Evolutionary conservation across 2,329 filamentous ascomycete species (phyloP).

Genomic region (Rutstroemia sp.): DNA sequence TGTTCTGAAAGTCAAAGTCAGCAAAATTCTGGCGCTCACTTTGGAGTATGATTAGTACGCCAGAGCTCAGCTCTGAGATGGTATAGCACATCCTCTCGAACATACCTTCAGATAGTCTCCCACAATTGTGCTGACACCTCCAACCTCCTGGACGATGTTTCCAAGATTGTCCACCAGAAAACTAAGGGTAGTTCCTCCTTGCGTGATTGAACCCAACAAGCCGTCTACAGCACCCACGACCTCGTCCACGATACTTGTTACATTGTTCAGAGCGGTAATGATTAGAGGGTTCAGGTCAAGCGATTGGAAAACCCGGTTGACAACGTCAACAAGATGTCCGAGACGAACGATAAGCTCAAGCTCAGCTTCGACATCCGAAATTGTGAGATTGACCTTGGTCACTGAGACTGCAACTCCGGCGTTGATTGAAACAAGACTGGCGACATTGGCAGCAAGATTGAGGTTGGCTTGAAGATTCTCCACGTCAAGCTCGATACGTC

Average conservation of each 20-base stretch:
- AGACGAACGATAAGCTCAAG: constrained; percentile 53
- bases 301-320: constrained; percentile 51
- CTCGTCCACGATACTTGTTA: too few species aligned
- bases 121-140: constrained; percentile 45
- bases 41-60: too few species aligned
- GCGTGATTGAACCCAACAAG: too few species aligned
- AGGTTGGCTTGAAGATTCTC: constrained; percentile 51
- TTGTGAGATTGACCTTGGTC: constrained; percentile 51
- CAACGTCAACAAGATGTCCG: constrained; percentile 52
- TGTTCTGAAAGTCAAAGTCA: constrained; percentile 33
- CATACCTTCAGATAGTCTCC: constrained; percentile 42
- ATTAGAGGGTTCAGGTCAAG: constrained; percentile 55
- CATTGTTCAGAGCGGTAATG: constrained; percentile 35
- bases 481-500: constrained; percentile 51
- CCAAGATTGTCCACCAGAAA: constrained; percentile 55
- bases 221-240: too few species aligned
- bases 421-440: constrained; percentile 45
- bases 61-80: too few species aligned
- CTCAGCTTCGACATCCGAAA: constrained; percentile 50
- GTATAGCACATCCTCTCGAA: too few species aligned
- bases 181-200: constrained; percentile 33
- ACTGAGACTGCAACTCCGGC: constrained; percentile 40
- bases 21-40: too few species aligned
- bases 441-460: constrained; percentile 51
- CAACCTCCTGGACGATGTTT: constrained; percentile 54